These are phyloP conservation scores for Monosporozyma yasuniensis DNA, from an alignment of 805 yeast species.

Conservation along the genomic window DNA sequence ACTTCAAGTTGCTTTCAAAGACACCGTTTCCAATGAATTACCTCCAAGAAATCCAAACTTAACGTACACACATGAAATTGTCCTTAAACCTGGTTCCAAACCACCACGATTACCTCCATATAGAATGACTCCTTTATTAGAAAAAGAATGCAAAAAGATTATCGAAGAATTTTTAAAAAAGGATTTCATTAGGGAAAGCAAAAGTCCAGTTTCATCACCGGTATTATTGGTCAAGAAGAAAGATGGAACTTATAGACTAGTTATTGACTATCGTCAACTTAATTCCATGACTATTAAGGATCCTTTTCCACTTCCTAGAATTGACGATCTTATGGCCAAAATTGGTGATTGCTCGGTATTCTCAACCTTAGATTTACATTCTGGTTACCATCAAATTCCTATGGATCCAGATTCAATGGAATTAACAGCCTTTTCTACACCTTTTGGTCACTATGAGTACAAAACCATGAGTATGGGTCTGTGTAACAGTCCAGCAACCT, in stretches of 20 bases:
- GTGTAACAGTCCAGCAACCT: no score
- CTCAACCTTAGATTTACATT: slow-evolving; percentile 8
- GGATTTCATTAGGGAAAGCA: slow-evolving; percentile 6
- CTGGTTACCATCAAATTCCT: slow-evolving; percentile 11
- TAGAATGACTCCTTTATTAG: slow-evolving; percentile 8
- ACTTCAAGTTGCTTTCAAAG: not conserved
- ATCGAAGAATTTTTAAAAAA: slow-evolving; percentile 7
- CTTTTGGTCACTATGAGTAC: no score
- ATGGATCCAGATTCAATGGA: slow-evolving; percentile 2
- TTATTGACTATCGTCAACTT: slow-evolving; percentile 8
- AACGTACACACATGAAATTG: slow-evolving; percentile 3
- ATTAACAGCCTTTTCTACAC: not conserved
- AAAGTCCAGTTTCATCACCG: slow-evolving; percentile 11
- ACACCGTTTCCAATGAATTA: not conserved
- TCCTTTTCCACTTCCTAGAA: slow-evolving; percentile 8
- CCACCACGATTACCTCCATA: slow-evolving; percentile 11
- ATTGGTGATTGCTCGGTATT: slow-evolving; percentile 4
- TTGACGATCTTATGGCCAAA: slow-evolving; percentile 4
- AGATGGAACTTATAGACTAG: slow-evolving; percentile 8
- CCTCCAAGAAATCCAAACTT: not conserved
- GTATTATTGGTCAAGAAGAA: slow-evolving; percentile 11
- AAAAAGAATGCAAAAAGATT: slow-evolving; percentile 2
- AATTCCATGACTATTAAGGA: slow-evolving; percentile 6
- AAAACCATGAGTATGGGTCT: no score
- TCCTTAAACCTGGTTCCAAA: slow-evolving; percentile 1